Conservation (phyloP, 305 asterid genomes). For the Fraxinus velutina region DNA sequence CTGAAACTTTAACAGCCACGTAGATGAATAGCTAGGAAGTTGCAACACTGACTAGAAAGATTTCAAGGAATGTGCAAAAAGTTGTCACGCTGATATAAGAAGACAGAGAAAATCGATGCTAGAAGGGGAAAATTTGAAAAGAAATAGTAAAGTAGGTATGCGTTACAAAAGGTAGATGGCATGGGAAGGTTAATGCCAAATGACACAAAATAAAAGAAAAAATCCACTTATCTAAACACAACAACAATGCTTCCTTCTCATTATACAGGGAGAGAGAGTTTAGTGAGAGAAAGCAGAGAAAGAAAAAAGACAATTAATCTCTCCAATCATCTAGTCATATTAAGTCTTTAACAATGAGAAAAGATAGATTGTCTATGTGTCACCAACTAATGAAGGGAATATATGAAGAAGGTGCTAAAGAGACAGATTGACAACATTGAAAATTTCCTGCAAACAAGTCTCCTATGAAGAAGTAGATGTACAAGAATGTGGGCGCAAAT, state of each 20-base stretch:
- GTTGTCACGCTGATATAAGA: not conserved
- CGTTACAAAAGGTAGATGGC: not conserved
- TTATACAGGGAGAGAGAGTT: not conserved
- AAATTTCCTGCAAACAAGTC: not conserved
- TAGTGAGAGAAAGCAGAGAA: not conserved
- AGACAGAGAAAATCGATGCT: not conserved
- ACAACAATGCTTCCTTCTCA: not conserved
- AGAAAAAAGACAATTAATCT: not conserved
- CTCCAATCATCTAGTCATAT: not conserved
- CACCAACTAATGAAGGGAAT: not conserved
- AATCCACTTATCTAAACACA: not conserved
- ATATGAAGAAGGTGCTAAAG: not conserved
- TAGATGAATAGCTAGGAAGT: not conserved
- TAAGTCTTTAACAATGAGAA: not conserved
- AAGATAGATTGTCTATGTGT: not conserved
- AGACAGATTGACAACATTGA: conserved; percentile 2
- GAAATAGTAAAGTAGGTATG: not conserved
- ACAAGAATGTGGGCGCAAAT: not conserved
- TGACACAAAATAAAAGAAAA: not conserved
- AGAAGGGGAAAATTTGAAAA: not conserved
- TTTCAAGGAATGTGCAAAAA: not conserved
- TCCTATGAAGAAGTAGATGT: not conserved
- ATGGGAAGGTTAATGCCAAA: not conserved
- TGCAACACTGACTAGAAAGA: not conserved
- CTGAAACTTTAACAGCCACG: not conserved